A percentile compares a stretch with the other conserved stretches of the same genome.
These are phyloP conservation scores for Kodamaea sp. DNA, from an alignment of 1,139 yeast species.

Conservation along the genomic window DNA sequence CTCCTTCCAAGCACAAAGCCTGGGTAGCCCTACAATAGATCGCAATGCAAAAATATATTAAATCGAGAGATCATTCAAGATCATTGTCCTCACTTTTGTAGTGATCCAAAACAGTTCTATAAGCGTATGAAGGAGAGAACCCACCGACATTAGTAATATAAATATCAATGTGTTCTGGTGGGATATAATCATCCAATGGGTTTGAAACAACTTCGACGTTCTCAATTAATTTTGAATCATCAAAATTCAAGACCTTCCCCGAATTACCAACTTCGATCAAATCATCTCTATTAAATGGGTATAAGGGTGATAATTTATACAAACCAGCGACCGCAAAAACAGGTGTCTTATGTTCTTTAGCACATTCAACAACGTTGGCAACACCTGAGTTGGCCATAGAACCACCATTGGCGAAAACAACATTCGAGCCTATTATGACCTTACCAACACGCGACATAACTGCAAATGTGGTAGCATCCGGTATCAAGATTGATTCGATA, in stretches of 20 bases:
- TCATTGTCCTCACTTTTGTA: constrained; percentile 81
- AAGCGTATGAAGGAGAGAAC: constrained; percentile 92
- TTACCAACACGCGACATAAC: constrained; percentile 97
- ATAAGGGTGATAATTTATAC: constrained; percentile 87
- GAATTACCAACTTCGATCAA: constrained; percentile 93
- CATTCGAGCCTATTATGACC: constrained; percentile 85
- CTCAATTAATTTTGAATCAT: constrained; percentile 60
- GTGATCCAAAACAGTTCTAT: constrained; percentile 91
- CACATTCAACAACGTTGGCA: constrained; percentile 91
- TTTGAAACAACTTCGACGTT: constrained; percentile 78
- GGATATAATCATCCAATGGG: constrained; percentile 87
- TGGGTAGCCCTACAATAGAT: no score
- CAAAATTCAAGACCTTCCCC: constrained; percentile 73
- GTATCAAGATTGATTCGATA: constrained; percentile 85
- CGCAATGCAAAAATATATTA: no score
- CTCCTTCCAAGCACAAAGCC: no score
- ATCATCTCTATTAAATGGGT: constrained; percentile 88
- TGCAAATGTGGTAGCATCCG: constrained; percentile 90
- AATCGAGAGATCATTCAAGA: constrained; percentile 30
- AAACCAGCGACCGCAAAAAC: constrained; percentile 94
- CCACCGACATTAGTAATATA: constrained; percentile 95
- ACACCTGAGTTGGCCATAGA: constrained; percentile 88
- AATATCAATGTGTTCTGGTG: constrained; percentile 92
- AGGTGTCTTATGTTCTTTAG: constrained; percentile 90
- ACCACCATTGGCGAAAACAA: constrained; percentile 96